A percentile compares a stretch with the other conserved stretches of the same genome.
phyloP scores from a whole-genome alignment of 345 rosid species.

The Gossypium sturtianum region DNA sequence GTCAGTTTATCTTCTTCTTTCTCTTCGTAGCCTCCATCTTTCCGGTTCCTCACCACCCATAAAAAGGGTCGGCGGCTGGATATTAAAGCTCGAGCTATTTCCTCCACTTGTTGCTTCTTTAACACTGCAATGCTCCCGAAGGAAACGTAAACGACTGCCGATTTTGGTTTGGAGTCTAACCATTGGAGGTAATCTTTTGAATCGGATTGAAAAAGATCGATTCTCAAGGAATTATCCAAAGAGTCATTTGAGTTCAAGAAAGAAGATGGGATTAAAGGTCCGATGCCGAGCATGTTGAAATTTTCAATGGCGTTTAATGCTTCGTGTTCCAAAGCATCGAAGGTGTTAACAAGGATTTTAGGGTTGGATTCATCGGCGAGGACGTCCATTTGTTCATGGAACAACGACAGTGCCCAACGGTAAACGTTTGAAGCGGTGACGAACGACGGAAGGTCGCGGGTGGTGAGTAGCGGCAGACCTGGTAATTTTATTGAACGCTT shows the following conservation, averaged over 20 bases:
- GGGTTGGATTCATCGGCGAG: conserved; percentile 33
- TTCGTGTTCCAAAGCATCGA: conserved; percentile 51
- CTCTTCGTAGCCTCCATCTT: conserved; percentile 5
- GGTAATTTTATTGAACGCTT: conserved; percentile 37
- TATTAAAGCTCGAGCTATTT: conserved; percentile 34
- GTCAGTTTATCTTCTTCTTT: conserved; percentile 19
- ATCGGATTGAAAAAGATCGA: conserved; percentile 24
- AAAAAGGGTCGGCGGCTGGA: conserved; percentile 33
- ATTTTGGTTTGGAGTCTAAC: conserved; percentile 24
- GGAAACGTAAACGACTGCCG: conserved; percentile 13
- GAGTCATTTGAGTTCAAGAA: too few species aligned
- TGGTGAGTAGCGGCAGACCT: conserved; percentile 34
- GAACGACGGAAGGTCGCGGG: conserved; percentile 49
- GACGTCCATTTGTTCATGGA: conserved; percentile 30
- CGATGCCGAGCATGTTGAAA: conserved; percentile 30
- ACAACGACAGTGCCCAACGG: neutral
- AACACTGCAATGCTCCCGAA: too few species aligned
- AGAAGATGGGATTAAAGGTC: conserved; percentile 42
- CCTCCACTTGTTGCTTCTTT: conserved; percentile 13
- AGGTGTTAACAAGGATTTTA: conserved; percentile 51
- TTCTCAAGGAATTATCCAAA: conserved; percentile 17
- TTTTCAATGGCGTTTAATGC: conserved; percentile 31
- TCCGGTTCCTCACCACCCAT: conserved; percentile 41
- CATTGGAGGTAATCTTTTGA: conserved; percentile 28
- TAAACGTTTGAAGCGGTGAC: conserved; percentile 18